Evolutionary conservation across 1,139 yeast species (phyloP), one percentile per base, ranked within the genome.

Genomic region (Nakaseomyces bracarensis): DNA sequence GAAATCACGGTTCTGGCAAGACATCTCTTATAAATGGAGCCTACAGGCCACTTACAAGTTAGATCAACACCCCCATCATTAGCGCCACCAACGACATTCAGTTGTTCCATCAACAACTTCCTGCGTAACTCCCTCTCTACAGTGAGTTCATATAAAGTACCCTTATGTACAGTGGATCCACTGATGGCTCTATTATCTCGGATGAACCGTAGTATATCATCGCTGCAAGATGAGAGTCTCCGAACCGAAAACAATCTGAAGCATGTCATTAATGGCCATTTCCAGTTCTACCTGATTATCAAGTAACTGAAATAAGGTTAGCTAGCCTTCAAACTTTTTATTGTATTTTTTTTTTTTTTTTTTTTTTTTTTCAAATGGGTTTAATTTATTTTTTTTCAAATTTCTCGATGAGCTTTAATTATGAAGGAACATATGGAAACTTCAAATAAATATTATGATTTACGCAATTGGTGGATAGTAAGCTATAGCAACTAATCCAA

Each of bases 61-160:
- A 83, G 65, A 58, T 84, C 95, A 4, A 82, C 69, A 0, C 95
- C 95, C 40, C 75, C 72, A 55, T 84, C 95, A 47, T 74, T 74
- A 0, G 84, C 68, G 0, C 93, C 91, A 2, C 94, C 94, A 43
- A 71, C 68, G 43, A 68, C 69, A 4, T 55, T 46, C 20, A 70
- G 43, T 3, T 63, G 45, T 3, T 55, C 46, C 48, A 78, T 69
- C 18, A 65, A 53, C 22, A 79, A 60, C 38, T 66, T 57, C 1
- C 61, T 44, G 42, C 66, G 61, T 2, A 81, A 61, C 49, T 72
- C 69, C 39, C 72, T 65, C 55, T 73, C 69, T 26, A 76, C 68
- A 1, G 74, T 66, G 34, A 77, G 65, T 53, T 84, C 94, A 54
- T 82, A 84, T 6, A 82, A 55, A 1, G 84, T 79, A 1, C 95